Percentiles rank a stretch among this genome's conserved stretches.
Conservation (phyloP, 2,329 filamentous ascomycete genomes). For the Aspergillus neoniger region DNA sequence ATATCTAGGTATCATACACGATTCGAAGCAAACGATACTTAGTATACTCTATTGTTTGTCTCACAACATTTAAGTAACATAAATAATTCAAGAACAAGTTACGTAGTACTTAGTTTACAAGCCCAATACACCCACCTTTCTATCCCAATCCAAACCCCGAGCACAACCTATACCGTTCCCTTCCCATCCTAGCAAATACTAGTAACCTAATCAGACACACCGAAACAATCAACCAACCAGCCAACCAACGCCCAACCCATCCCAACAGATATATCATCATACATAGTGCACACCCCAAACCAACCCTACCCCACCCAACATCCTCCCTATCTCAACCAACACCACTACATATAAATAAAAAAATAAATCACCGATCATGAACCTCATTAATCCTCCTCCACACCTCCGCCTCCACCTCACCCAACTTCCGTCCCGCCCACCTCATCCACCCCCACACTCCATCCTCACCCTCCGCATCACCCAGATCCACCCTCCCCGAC, state of each 20-base stretch:
- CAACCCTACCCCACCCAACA: no score
- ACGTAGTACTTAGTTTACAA: not conserved
- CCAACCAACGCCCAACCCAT: not conserved
- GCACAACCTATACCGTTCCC: not conserved
- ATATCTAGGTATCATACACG: no score
- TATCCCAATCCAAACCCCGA: no score
- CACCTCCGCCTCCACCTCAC: constrained; percentile 49
- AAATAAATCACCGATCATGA: constrained; percentile 23
- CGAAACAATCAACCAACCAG: not conserved
- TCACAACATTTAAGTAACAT: no score
- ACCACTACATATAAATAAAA: not conserved
- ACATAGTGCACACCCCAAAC: not conserved
- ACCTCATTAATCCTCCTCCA: constrained; percentile 51
- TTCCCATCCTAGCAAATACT: not conserved
- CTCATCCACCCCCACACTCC: constrained; percentile 47
- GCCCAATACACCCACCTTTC: not conserved
- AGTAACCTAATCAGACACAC: not conserved
- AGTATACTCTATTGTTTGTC: no score
- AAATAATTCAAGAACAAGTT: not conserved
- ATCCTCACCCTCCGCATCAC: constrained; percentile 31
- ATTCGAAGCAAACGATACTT: not conserved
- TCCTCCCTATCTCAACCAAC: not conserved
- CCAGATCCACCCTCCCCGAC: constrained; percentile 18
- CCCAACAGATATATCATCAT: not conserved
- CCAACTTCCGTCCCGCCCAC: constrained; percentile 43